These are phyloP conservation scores for Leccinum imitatum DNA, from an alignment of 768 basidiomycete species.

Conservation along the genomic window DNA sequence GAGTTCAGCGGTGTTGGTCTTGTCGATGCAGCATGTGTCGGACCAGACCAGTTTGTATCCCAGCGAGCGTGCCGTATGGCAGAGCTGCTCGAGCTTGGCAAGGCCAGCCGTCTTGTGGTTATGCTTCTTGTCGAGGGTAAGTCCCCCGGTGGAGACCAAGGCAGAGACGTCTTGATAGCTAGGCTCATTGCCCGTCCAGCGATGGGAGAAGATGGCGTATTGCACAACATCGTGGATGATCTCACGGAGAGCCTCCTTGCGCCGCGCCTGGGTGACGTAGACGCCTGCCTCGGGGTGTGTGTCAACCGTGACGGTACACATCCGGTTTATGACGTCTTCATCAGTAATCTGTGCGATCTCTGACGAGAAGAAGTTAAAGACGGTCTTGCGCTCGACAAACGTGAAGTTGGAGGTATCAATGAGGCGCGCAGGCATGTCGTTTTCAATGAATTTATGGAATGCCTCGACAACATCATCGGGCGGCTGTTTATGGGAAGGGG, in stretches of 20 bases:
- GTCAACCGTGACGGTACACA: background rate
- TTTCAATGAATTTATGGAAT: slow-evolving; percentile 23
- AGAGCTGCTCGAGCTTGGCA: slow-evolving; percentile 21
- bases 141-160: background rate
- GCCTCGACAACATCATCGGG: slow-evolving; percentile 5
- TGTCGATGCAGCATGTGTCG: slow-evolving; percentile 34
- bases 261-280: slow-evolving; percentile 10
- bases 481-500: background rate
- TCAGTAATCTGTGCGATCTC: slow-evolving; percentile 21
- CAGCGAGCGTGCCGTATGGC: slow-evolving; percentile 19
- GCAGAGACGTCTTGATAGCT: slow-evolving; percentile 19
- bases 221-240: slow-evolving; percentile 18
- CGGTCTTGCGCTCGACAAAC: slow-evolving; percentile 22
- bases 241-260: slow-evolving; percentile 16
- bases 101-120: slow-evolving; percentile 4
- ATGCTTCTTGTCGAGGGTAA: slow-evolving; percentile 2
- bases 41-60: slow-evolving; percentile 29
- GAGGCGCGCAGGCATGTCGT: slow-evolving; percentile 28
- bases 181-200: slow-evolving; percentile 23
- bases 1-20: slow-evolving; percentile 26
- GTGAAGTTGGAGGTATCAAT: slow-evolving; percentile 23
- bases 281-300: slow-evolving; percentile 12
- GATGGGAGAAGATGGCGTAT: slow-evolving; percentile 30
- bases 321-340: slow-evolving; percentile 10
- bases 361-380: slow-evolving; percentile 19